Evolutionary conservation across 2,329 filamentous ascomycete species (phyloP), one percentile per base, ranked within the genome.

Genomic region (Aspergillus pseudotamarii): DNA sequence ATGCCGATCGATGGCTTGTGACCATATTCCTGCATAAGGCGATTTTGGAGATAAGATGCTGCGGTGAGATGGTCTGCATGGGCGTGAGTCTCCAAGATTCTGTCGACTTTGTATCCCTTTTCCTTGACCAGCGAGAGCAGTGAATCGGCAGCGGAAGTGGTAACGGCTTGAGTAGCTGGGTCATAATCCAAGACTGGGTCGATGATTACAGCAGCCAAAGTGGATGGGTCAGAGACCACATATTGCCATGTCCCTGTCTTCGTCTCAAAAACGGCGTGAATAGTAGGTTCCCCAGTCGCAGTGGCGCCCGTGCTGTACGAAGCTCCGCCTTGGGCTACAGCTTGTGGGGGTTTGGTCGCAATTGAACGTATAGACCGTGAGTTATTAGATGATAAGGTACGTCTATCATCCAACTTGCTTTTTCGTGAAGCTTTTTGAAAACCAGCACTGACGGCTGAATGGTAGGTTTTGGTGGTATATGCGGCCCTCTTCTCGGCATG

Each of bases 161-260:
- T 79, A 62, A 89, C 79, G 2, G 59, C 70, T 45, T 78, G 74
- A 1, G 73, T 79, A 12, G 72, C 66, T 1, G 80, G 78, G 53
- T 88, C 82, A 64, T 82, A 89, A 71, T 89, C 83, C 3, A 90
- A 71, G 0, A 90, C 88, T 0, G 88, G 79, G 67, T 90, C 88
- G 67, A 90, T 88, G 58, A 90, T 85, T 61, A 81, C 83, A 1
- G 86, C 84, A 0, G 69, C 70, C 1, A 68, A 71, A 0, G 84
- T 86, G 0, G 70, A 62, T 0, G 85, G 81, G 64, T 89, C 86
- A 0, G 81, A 84, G 1, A 90, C 82, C 0, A 89, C 68, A 65
- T 89, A 89, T 69, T 90, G 88, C 84, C 85, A 89, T 21, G 87
- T 88, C 3, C 80, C 79, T 0, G 87, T 84, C 6, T 65, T 69